These are phyloP conservation scores for Oropetium thomaeum DNA, from an alignment of 176 grass and related monocot genomes.

Conservation along the genomic window DNA sequence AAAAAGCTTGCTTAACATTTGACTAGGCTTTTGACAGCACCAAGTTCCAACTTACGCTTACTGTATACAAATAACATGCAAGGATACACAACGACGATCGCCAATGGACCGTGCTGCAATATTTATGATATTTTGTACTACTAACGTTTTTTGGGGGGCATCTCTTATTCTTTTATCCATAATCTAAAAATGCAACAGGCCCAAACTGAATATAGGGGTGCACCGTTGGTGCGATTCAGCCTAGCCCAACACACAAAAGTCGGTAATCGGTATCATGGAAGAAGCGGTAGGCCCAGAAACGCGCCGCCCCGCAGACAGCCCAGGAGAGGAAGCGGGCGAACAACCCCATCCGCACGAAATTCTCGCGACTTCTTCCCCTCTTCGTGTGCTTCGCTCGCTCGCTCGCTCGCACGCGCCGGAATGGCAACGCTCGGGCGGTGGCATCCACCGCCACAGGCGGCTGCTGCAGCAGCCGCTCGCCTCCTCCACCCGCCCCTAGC, in stretches of 20 bases:
- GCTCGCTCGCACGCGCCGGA: constrained; percentile 18
- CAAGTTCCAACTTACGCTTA: no score
- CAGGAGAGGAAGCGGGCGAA: not conserved
- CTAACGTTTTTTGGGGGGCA: no score
- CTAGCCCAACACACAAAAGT: not conserved
- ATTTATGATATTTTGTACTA: no score
- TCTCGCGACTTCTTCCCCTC: constrained; percentile 1
- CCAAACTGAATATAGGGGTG: no score
- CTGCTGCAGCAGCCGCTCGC: not conserved
- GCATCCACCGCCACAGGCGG: constrained; percentile 14
- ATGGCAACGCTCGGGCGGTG: constrained; percentile 42
- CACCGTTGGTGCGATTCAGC: not conserved
- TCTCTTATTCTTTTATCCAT: no score
- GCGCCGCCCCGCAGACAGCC: not conserved
- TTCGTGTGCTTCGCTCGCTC: not conserved
- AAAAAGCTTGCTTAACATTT: not conserved
- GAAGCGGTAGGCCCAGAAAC: not conserved
- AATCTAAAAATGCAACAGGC: no score
- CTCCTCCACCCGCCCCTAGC: not conserved
- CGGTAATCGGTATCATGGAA: not conserved
- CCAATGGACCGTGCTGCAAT: no score
- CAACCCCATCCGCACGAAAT: constrained; percentile 47
- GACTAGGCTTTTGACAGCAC: not conserved
- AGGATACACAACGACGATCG: no score
- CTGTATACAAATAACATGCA: no score